Conservation (phyloP, 2,329 filamentous ascomycete genomes). For the Cercospora sesami region DNA sequence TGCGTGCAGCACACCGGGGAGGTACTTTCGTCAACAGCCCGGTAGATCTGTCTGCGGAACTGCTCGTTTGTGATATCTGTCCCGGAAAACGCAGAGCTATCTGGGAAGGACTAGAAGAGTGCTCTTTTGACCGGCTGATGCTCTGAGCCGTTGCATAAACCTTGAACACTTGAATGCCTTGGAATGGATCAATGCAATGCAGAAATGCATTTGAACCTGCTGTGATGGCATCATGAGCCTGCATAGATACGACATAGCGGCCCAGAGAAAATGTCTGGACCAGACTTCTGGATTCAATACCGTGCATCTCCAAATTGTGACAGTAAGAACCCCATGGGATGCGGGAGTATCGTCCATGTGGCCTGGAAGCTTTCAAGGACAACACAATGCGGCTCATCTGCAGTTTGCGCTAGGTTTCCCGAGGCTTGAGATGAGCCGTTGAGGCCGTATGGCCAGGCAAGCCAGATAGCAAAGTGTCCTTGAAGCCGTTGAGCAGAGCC, state of each 20-base stretch:
- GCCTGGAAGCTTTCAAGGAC: background rate
- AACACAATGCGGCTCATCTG: background rate
- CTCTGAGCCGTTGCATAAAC: background rate
- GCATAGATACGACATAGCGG: background rate
- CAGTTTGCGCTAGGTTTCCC: background rate
- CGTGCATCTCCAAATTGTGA: background rate
- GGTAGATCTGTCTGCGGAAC: background rate
- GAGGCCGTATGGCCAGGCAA: background rate
- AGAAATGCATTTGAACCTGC: background rate
- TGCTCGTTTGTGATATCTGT: background rate
- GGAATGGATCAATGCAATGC: background rate
- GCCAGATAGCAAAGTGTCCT: background rate
- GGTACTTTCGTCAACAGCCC: background rate
- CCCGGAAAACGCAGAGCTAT: background rate
- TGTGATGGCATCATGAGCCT: background rate
- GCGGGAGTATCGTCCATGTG: background rate
- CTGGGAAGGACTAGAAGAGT: background rate
- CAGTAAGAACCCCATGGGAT: background rate
- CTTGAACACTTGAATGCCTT: background rate
- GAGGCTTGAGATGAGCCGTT: background rate
- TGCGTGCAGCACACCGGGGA: background rate
- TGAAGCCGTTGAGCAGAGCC: background rate
- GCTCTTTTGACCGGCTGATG: background rate
- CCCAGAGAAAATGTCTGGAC: background rate
- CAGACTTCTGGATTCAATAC: background rate